Evolutionary conservation across 2,329 filamentous ascomycete species (phyloP).

Genomic region (Alternaria novae-zelandiae): DNA sequence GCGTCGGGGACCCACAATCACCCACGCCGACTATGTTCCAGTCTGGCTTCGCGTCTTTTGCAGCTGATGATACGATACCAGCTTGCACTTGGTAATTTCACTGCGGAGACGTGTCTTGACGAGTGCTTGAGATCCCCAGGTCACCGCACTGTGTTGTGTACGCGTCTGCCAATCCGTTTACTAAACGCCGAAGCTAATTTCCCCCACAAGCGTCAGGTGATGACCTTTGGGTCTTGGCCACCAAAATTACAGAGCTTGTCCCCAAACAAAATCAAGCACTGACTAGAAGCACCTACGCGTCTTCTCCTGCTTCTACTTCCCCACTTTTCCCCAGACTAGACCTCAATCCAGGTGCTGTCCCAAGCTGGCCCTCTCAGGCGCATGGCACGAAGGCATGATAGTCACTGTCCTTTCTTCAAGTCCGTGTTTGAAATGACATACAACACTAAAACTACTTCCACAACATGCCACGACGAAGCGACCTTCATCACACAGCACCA

Average conservation of each 20-base stretch:
- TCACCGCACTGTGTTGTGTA: neutral
- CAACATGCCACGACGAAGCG: neutral
- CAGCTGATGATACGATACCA: neutral
- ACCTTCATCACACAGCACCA: slow-evolving; percentile 30
- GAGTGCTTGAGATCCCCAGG: neutral
- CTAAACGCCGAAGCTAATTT: neutral
- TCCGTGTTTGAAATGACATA: neutral
- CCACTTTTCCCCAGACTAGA: neutral
- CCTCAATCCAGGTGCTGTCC: neutral
- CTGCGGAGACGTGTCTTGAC: neutral
- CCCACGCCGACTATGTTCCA: neutral
- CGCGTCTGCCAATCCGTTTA: neutral
- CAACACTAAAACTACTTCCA: neutral
- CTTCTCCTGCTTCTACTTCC: neutral
- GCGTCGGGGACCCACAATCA: slow-evolving; percentile 22
- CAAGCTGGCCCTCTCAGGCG: neutral
- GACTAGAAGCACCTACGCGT: neutral
- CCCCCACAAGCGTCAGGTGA: neutral
- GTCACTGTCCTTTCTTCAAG: neutral
- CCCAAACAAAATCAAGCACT: neutral
- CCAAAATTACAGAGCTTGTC: neutral
- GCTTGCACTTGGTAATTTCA: neutral
- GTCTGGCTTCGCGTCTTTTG: neutral
- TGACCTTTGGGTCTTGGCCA: neutral
- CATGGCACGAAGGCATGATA: neutral